These are phyloP conservation scores for Blastocystis sp. DNA, from an alignment of 352 stramenopile species.

Conservation along the genomic window DNA sequence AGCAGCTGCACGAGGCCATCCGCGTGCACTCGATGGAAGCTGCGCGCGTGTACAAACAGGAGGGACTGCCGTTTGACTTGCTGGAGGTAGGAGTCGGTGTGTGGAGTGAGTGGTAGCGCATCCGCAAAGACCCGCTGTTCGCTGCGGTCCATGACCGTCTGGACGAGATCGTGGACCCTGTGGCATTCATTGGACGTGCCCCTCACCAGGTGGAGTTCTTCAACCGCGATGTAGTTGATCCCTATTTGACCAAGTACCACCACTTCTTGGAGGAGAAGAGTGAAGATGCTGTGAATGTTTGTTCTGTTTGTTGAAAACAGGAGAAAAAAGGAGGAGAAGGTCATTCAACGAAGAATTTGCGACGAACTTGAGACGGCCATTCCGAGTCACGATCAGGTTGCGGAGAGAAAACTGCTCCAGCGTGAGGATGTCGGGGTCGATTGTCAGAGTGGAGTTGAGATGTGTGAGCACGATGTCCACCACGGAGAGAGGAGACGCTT, in stretches of 20 bases:
- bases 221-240: constrained; percentile 83
- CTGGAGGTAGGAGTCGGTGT: constrained; percentile 70
- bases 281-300: constrained; percentile 46
- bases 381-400: not conserved
- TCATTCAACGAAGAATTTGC: not conserved
- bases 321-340: not conserved
- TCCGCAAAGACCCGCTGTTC: constrained; percentile 86
- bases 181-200: constrained; percentile 90
- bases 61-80: constrained; percentile 92
- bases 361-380: constrained; percentile 33
- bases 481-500: not conserved
- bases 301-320: not conserved
- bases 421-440: not conserved
- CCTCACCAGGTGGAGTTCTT: constrained; percentile 91
- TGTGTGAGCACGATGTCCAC: not conserved
- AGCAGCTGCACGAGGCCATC: constrained; percentile 93
- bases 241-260: constrained; percentile 62
- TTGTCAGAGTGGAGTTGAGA: not conserved
- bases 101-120: constrained; percentile 68
- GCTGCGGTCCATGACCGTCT: constrained; percentile 86
- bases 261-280: constrained; percentile 42
- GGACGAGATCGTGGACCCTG: constrained; percentile 87
- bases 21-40: constrained; percentile 95
- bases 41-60: constrained; percentile 90
- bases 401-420: not conserved